Conservation (phyloP, 345 rosid species). For the Bruguiera gymnorhiza region DNA sequence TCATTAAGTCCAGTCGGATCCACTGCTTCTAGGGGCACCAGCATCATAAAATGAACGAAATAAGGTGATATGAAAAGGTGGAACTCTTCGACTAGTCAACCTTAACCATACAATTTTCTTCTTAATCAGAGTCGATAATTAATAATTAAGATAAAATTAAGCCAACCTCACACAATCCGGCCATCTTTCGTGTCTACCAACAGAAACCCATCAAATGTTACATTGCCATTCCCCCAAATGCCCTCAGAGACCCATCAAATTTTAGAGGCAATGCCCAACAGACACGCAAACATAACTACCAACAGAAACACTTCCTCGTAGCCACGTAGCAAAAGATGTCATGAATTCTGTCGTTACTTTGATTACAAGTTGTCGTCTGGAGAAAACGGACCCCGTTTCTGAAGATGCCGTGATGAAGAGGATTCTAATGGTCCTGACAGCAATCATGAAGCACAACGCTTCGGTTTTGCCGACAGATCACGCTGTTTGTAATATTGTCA, state of each 20-base stretch:
- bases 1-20: background rate
- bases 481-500: constrained; percentile 74
- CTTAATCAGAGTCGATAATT: background rate
- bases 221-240: background rate
- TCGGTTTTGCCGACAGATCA: constrained; percentile 58
- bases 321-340: constrained; percentile 58
- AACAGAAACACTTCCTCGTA: no score
- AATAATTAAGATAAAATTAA: background rate
- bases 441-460: constrained; percentile 60
- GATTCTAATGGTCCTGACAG: constrained; percentile 68
- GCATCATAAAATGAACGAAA: constrained; percentile 16
- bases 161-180: constrained; percentile 29
- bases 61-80: constrained; percentile 20
- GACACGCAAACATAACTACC: no score
- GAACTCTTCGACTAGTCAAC: constrained; percentile 25
- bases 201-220: background rate
- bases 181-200: background rate
- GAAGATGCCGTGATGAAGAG: constrained; percentile 86
- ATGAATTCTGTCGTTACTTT: constrained; percentile 53
- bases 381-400: constrained; percentile 50
- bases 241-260: background rate
- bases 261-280: no score
- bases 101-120: constrained; percentile 17
- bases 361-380: constrained; percentile 71
- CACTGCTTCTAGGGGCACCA: background rate